These are phyloP conservation scores for Candida nemodendra DNA, from an alignment of 805 yeast species.

Conservation along the genomic window DNA sequence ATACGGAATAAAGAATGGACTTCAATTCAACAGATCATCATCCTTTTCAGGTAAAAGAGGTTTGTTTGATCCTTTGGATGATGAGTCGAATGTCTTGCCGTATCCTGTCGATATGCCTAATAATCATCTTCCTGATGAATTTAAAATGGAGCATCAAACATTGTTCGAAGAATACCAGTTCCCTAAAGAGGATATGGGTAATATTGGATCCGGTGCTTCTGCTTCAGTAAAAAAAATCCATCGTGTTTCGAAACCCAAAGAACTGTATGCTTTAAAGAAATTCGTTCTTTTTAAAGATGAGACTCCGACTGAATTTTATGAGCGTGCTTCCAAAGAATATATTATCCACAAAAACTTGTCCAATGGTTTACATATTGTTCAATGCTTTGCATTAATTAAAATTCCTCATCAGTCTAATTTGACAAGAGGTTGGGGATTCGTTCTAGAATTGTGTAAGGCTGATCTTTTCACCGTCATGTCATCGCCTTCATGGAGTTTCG, in stretches of 20 bases:
- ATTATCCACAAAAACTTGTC: constrained; percentile 58
- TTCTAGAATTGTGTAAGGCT: constrained; percentile 58
- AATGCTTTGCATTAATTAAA: constrained; percentile 54
- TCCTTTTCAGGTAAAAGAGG: constrained; percentile 25
- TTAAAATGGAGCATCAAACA: constrained; percentile 49
- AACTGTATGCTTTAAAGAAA: constrained; percentile 69
- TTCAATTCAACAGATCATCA: constrained; percentile 9
- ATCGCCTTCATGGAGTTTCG: constrained; percentile 59
- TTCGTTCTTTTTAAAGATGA: constrained; percentile 63
- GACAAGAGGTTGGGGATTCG: constrained; percentile 79
- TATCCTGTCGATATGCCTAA: constrained; percentile 74
- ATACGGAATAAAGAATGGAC: constrained; percentile 48
- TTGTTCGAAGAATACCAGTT: constrained; percentile 59
- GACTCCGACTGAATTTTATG: constrained; percentile 68
- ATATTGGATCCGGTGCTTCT: constrained; percentile 74
- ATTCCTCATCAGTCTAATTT: constrained; percentile 55
- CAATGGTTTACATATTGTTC: constrained; percentile 60
- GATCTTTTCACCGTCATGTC: constrained; percentile 63
- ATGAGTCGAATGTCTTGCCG: constrained; percentile 51
- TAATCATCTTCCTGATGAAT: constrained; percentile 55
- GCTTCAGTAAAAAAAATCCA: constrained; percentile 60
- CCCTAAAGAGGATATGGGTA: constrained; percentile 43
- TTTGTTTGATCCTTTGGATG: constrained; percentile 27
- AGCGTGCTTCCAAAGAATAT: constrained; percentile 68
- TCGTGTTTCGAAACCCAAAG: constrained; percentile 38